Evolutionary conservation across 371 early-diverging fungal species (phyloP).

Genomic region (Mucor irregularis): DNA sequence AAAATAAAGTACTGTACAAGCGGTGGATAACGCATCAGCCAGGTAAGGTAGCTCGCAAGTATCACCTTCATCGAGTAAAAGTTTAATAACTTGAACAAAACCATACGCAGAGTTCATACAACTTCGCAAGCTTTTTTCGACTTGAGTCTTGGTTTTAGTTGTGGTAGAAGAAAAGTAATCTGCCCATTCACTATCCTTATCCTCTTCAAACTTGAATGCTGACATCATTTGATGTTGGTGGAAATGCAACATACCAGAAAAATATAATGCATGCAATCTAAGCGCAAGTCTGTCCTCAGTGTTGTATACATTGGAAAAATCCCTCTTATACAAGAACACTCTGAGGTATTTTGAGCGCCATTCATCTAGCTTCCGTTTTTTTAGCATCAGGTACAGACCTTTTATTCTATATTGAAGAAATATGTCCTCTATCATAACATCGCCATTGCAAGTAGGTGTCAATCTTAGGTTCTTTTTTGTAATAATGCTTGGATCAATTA

Average conservation of each 20-base stretch:
- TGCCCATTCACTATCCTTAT: slow-evolving; percentile 14
- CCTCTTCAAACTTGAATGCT: slow-evolving; percentile 4
- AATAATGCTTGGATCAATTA: slow-evolving; percentile 3
- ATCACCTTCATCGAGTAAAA: slow-evolving; percentile 18
- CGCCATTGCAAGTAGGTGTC: no score
- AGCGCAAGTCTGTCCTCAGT: slow-evolving; percentile 7
- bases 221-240: slow-evolving; percentile 31
- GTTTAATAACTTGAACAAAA: slow-evolving; percentile 20
- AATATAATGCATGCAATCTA: slow-evolving; percentile 25
- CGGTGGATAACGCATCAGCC: slow-evolving; percentile 25
- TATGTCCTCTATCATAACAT: not conserved
- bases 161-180: slow-evolving; percentile 22
- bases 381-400: not conserved
- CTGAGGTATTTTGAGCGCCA: slow-evolving; percentile 8
- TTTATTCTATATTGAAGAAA: slow-evolving; percentile 4
- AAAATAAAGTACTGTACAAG: slow-evolving; percentile 33
- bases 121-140: slow-evolving; percentile 20
- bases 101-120: slow-evolving; percentile 30
- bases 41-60: slow-evolving; percentile 27
- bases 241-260: slow-evolving; percentile 21
- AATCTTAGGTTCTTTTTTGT: no score
- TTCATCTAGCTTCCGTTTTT: not conserved
- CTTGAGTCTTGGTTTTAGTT: slow-evolving; percentile 2
- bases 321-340: slow-evolving; percentile 4
- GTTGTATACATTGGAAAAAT: not conserved